Percentiles rank a stretch among this genome's conserved stretches.
Evolutionary conservation across 2,329 filamentous ascomycete species (phyloP).

Genomic region (Diaporthe ampelina): DNA sequence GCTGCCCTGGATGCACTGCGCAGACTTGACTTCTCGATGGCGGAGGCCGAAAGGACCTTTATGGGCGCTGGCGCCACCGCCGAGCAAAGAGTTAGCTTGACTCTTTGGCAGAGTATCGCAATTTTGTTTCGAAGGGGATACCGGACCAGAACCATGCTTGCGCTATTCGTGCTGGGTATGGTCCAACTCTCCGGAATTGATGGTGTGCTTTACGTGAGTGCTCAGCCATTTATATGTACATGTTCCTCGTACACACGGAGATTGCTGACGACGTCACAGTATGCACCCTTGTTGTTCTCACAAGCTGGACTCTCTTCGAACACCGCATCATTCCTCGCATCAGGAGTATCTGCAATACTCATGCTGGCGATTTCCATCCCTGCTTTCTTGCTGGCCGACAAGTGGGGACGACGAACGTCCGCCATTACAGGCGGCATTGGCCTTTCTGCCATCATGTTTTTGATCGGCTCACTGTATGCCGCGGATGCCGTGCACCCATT

Average conservation of each 20-base stretch:
- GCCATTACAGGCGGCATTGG: constrained; percentile 67
- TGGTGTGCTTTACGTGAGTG: constrained; percentile 69
- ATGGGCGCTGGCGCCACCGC: constrained; percentile 44
- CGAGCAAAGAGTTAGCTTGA: constrained; percentile 49
- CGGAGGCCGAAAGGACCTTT: constrained; percentile 63
- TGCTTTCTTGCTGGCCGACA: constrained; percentile 68
- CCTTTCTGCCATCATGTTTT: constrained; percentile 64
- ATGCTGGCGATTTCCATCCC: constrained; percentile 72
- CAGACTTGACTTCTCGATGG: constrained; percentile 57
- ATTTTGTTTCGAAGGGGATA: constrained; percentile 57
- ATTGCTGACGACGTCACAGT: constrained; percentile 53
- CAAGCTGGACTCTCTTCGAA: constrained; percentile 69
- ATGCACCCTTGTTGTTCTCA: constrained; percentile 71
- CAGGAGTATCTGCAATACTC: constrained; percentile 70
- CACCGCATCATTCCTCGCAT: constrained; percentile 71
- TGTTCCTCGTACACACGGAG: not conserved
- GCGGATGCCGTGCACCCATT: constrained; percentile 56
- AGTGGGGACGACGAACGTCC: constrained; percentile 68
- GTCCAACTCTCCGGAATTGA: constrained; percentile 74
- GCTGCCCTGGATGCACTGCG: constrained; percentile 61
- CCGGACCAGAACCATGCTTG: constrained; percentile 63
- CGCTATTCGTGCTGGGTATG: constrained; percentile 70
- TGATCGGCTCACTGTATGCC: constrained; percentile 68
- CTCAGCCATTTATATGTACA: not conserved
- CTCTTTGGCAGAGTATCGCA: constrained; percentile 50